Conservation (phyloP, 495 filamentous ascomycete genomes). For the Aspergillus bertholletiae region DNA sequence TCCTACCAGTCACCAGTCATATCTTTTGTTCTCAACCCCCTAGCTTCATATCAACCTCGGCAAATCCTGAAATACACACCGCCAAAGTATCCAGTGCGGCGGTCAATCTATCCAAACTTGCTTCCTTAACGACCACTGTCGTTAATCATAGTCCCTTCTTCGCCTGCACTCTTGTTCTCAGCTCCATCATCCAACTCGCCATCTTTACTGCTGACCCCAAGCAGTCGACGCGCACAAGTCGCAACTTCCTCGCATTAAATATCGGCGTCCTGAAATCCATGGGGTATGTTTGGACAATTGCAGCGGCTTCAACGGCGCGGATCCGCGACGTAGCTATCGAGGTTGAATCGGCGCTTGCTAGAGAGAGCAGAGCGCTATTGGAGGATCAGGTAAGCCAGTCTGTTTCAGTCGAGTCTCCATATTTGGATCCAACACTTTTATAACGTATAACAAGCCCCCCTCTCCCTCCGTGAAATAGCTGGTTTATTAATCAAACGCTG, state of each 20-base stretch:
- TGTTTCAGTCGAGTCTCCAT: background rate
- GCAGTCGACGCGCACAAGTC: background rate
- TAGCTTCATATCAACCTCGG: background rate
- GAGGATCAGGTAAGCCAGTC: background rate
- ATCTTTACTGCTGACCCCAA: background rate
- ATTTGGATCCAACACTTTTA: background rate
- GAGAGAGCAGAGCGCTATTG: background rate
- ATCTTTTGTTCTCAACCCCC: slow-evolving; percentile 4
- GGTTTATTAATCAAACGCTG: too few species aligned
- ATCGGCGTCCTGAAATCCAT: slow-evolving; percentile 4
- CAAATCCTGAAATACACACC: slow-evolving; percentile 3
- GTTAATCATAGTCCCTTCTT: slow-evolving; percentile 2
- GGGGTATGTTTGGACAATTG: slow-evolving; percentile 2
- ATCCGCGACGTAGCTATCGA: slow-evolving; percentile 1
- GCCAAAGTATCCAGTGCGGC: background rate
- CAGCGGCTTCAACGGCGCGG: background rate
- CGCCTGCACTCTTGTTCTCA: slow-evolving; percentile 5
- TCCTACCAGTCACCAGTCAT: slow-evolving; percentile 1
- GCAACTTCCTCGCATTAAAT: slow-evolving; percentile 1
- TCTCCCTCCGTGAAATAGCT: too few species aligned
- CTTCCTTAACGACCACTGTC: background rate
- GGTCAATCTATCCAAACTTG: background rate
- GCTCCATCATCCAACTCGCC: slow-evolving; percentile 4
- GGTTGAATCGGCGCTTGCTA: background rate
- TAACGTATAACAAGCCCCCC: too few species aligned